phyloP scores from a whole-genome alignment of 2,329 filamentous ascomycete genomes.

The Penicillium aurantiogriseum region DNA sequence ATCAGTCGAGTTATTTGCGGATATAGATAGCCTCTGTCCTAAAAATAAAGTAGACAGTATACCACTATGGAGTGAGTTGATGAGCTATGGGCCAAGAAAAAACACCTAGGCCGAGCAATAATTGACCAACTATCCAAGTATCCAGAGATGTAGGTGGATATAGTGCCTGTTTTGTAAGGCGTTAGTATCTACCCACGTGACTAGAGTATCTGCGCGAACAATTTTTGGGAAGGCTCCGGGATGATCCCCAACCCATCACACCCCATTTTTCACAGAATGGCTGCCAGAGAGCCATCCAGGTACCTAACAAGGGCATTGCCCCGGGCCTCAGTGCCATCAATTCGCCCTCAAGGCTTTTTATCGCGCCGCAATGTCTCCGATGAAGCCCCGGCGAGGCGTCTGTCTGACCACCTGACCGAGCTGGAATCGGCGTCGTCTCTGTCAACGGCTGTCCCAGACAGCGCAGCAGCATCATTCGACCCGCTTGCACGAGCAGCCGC shows the following conservation, averaged over 20 bases:
- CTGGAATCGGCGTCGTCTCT: constrained; percentile 52
- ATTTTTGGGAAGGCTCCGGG: constrained; percentile 30
- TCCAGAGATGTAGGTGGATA: not conserved
- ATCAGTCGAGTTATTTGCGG: no score
- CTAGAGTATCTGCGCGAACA: constrained; percentile 24
- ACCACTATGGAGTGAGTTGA: not conserved
- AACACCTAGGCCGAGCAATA: no score
- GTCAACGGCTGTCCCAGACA: constrained; percentile 37
- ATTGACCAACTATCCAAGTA: not conserved
- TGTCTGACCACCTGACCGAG: constrained; percentile 39
- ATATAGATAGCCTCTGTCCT: not conserved
- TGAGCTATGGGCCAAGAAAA: no score
- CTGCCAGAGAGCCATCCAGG: constrained; percentile 41
- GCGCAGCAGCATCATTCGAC: constrained; percentile 50
- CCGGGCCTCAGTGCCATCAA: constrained; percentile 33
- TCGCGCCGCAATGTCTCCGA: constrained; percentile 50
- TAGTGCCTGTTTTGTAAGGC: constrained; percentile 13
- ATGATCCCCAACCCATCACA: constrained; percentile 20
- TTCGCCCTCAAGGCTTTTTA: constrained; percentile 32
- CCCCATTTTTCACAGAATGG: constrained; percentile 33
- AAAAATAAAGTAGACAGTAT: not conserved
- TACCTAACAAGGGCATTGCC: constrained; percentile 41
- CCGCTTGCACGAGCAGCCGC: constrained; percentile 48
- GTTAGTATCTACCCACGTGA: constrained; percentile 16
- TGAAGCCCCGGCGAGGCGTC: constrained; percentile 34